phyloP scores from a whole-genome alignment of 2,329 filamentous ascomycete genomes.

The Aspergillus tamarii region DNA sequence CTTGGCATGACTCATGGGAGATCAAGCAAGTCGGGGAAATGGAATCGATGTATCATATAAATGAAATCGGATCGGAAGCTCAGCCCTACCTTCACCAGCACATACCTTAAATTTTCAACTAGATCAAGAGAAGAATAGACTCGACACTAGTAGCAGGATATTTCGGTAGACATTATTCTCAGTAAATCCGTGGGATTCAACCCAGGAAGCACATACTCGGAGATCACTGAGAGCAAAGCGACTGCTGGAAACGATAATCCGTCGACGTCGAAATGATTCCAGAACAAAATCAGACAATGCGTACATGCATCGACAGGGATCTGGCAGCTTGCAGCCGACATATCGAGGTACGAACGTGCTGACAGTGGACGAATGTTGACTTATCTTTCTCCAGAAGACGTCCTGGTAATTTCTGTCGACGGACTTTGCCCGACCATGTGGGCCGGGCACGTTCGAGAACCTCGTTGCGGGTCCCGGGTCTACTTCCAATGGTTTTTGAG shows the following conservation, averaged over 20 bases:
- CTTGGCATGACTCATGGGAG: not conserved
- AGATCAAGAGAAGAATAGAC: not conserved
- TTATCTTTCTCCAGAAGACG: not conserved
- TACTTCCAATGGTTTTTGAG: not conserved
- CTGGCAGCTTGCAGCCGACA: not conserved
- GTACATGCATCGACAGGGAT: not conserved
- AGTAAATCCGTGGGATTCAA: no score
- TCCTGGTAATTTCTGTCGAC: constrained; percentile 9
- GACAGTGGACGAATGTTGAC: not conserved
- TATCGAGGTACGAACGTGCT: not conserved
- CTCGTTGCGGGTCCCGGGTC: not conserved
- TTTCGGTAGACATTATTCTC: not conserved
- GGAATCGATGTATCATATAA: constrained; percentile 1
- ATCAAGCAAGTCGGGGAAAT: not conserved
- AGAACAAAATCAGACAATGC: not conserved
- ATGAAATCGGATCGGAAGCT: constrained; percentile 6
- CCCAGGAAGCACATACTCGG: no score
- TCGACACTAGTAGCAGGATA: not conserved
- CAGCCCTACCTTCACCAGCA: constrained; percentile 1
- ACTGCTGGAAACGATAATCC: not conserved
- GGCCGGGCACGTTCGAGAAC: constrained; percentile 13
- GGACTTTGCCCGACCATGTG: constrained; percentile 6
- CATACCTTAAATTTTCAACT: not conserved
- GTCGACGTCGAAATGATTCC: not conserved
- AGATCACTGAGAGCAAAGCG: no score